phyloP scores from a whole-genome alignment of 1,284 basidiomycete species.

The Cutaneotrichosporon cavernicola region DNA sequence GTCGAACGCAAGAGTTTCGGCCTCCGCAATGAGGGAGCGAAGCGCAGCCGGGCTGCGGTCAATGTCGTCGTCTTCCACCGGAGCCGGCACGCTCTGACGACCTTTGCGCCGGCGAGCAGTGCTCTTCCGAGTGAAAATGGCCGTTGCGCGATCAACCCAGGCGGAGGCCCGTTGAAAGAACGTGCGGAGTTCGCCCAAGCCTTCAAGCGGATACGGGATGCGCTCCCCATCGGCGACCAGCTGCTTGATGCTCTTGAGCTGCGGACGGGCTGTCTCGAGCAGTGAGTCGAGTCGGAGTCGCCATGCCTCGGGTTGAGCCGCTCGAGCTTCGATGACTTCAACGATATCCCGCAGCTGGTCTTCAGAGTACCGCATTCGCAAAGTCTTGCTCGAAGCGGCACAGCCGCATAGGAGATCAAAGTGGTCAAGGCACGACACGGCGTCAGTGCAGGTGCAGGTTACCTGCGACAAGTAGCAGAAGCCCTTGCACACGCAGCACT shows the following conservation, averaged over 20 bases:
- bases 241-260: slow-evolving; percentile 70
- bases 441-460: slow-evolving; percentile 69
- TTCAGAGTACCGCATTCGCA: slow-evolving; percentile 81
- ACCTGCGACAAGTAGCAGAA: slow-evolving; percentile 96
- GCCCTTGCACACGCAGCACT: slow-evolving; percentile 88
- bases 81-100: slow-evolving; percentile 29
- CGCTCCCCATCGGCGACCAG: slow-evolving; percentile 82
- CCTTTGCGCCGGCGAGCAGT: slow-evolving; percentile 38
- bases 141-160: slow-evolving; percentile 62
- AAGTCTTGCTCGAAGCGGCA: slow-evolving; percentile 60
- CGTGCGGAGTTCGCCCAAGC: slow-evolving; percentile 69
- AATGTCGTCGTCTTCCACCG: slow-evolving; percentile 30
- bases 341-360: slow-evolving; percentile 70
- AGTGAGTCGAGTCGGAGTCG: slow-evolving; percentile 66
- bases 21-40: slow-evolving; percentile 37
- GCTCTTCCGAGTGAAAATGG: slow-evolving; percentile 40
- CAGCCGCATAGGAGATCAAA: slow-evolving; percentile 73
- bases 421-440: slow-evolving; percentile 85
- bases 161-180: slow-evolving; percentile 77
- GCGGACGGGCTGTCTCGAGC: slow-evolving; percentile 69
- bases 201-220: slow-evolving; percentile 70
- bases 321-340: slow-evolving; percentile 66
- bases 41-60: slow-evolving; percentile 40
- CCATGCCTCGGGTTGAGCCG: slow-evolving; percentile 74
- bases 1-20: slow-evolving; percentile 48